A percentile compares a stretch with the other conserved stretches of the same genome.
phyloP scores from a whole-genome alignment of 169 alveolate genomes.

The Plasmodium reichenowi region DNA sequence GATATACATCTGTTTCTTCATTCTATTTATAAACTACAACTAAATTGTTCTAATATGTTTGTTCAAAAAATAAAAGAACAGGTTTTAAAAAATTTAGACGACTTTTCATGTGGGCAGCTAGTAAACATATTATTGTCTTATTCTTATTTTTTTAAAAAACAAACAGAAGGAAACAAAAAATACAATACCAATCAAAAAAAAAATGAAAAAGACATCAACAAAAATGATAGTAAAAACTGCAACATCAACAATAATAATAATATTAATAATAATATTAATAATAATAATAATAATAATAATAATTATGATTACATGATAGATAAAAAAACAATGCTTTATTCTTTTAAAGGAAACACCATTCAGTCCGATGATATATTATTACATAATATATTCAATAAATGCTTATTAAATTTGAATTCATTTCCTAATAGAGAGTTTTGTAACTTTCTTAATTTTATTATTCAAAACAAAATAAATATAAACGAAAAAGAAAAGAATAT shows the following conservation, averaged over 20 bases:
- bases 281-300: no score
- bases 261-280: neutral
- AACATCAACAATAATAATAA: no score
- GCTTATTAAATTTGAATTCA: slow-evolving; percentile 10
- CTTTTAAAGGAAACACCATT: neutral
- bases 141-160: slow-evolving; percentile 6
- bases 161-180: no score
- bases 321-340: no score
- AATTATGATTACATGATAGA: no score
- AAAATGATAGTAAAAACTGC: no score
- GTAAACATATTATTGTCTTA: slow-evolving; percentile 56
- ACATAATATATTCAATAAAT: slow-evolving; percentile 31
- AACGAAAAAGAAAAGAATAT: slow-evolving; percentile 3
- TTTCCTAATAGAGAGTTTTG: slow-evolving; percentile 70
- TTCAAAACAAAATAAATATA: slow-evolving; percentile 49
- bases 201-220: no score
- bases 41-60: slow-evolving; percentile 30
- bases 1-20: slow-evolving; percentile 63
- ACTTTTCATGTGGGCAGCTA: slow-evolving; percentile 60
- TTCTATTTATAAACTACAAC: slow-evolving; percentile 49
- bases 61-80: slow-evolving; percentile 53
- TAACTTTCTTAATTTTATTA: slow-evolving; percentile 62
- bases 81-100: slow-evolving; percentile 20
- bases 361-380: slow-evolving; percentile 13
- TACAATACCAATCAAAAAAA: no score